Percentiles rank a stretch among this genome's conserved stretches.
phyloP scores from a whole-genome alignment of 2,329 filamentous ascomycete species.

The Claviceps humidiphila region DNA sequence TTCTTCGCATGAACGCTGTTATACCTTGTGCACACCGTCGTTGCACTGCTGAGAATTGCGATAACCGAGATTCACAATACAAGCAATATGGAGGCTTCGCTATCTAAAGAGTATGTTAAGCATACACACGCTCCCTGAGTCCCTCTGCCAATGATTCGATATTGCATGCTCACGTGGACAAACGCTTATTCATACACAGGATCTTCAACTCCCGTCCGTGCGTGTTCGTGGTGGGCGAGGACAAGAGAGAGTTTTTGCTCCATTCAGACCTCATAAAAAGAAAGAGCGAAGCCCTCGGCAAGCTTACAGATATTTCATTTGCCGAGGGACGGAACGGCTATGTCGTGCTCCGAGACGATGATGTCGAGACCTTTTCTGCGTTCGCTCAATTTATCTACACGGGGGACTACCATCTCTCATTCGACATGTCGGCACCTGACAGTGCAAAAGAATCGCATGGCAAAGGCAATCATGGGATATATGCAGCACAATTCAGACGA shows the following conservation, averaged over 20 bases:
- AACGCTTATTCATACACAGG: neutral
- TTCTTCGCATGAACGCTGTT: too few species aligned
- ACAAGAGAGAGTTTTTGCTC: neutral
- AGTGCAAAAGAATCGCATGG: too few species aligned
- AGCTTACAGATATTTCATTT: neutral
- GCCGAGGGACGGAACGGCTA: neutral
- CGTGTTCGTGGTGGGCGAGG: neutral
- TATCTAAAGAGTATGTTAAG: too few species aligned
- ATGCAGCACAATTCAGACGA: too few species aligned
- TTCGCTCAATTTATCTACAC: neutral
- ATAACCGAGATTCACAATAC: too few species aligned
- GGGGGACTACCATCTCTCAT: neutral
- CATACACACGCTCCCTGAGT: too few species aligned
- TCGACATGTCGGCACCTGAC: neutral
- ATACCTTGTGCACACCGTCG: too few species aligned
- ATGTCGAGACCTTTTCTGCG: neutral
- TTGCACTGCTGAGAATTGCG: too few species aligned
- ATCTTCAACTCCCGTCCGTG: neutral
- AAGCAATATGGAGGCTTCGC: too few species aligned
- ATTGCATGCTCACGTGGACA: too few species aligned
- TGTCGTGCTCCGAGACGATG: neutral
- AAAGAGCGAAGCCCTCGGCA: neutral
- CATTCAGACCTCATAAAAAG: neutral
- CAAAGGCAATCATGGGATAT: rapidly evolving
- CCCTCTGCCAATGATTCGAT: too few species aligned